Base-by-base conservation (phyloP, 2,329 filamentous ascomycete species). In the Calcarisporium arbuscula region DNA sequence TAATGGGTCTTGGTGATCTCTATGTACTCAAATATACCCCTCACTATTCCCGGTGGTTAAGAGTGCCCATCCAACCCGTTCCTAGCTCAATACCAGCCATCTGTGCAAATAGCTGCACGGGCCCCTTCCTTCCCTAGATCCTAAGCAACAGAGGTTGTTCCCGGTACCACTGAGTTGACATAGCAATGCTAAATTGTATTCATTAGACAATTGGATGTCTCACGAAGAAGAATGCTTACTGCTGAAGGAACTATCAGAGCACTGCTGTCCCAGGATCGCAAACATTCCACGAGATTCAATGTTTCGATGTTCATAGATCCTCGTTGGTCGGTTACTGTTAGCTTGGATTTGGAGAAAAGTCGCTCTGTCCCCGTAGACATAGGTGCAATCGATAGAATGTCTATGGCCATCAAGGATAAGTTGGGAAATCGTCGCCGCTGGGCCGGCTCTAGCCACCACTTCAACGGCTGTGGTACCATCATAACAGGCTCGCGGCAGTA, bases 311-410 rank as follows among this genome's bases (percentile, higher is more conserved):
- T 7, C 17, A 38, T 33, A 17, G 30, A 29, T 28, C 35, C 30
- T 33, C 30, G 5, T 20, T 30, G 30, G 19, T 38, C 30, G 9
- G 21, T 27, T 3, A 38, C 25, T 12, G 27, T 30, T 8, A 19
- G 5, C 15, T 38, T 38, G 4, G 35, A 14, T 26, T 38, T 38
- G 5, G 35, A 38, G 20, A 38, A 38, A 14, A 38, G 30, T 16
- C 31, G 19, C 26, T 38, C 30, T n/a, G 31, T 38, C 26, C 27
- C 17, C 14, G 36, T n/a, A n/a, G n/a, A 39, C 21, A 39, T 34
- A 6, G 32, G 31, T 19, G 32, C 4, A 16, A 39, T 39, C 15
- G 28, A 39, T 5, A 39, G 20, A 28, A 39, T 39, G 12, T 35
- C 27, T 10, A 39, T 34, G 11, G 36, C 36, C 17, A 39, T 39